These are phyloP conservation scores for Earliella scabrosa DNA, from an alignment of 1,284 basidiomycete genomes.

Conservation along the genomic window DNA sequence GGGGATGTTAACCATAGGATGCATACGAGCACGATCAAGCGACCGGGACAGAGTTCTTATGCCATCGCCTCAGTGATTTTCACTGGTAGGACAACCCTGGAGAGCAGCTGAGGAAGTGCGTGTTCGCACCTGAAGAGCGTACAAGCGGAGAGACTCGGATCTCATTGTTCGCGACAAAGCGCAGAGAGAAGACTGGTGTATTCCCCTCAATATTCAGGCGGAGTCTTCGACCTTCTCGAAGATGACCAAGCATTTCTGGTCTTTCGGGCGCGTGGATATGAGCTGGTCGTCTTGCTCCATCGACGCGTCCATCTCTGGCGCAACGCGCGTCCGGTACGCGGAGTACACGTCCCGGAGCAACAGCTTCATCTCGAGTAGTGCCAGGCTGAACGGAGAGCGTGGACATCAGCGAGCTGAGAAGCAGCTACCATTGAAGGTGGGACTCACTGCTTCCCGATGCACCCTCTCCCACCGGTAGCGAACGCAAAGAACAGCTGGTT, in stretches of 20 bases:
- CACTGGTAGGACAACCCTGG: no score
- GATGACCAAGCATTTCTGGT: conserved; percentile 24
- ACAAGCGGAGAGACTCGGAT: no score
- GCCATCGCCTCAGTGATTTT: no score
- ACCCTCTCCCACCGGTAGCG: conserved; percentile 28
- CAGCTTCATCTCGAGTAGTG: conserved; percentile 32
- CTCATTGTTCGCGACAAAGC: no score
- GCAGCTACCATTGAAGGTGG: no score
- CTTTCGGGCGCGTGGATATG: conserved; percentile 28
- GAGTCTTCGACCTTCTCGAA: conserved; percentile 21
- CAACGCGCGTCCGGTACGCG: conserved; percentile 24
- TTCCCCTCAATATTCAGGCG: no score
- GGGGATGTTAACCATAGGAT: no score
- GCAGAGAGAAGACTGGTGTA: no score
- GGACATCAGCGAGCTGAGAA: background rate
- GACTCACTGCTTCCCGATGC: conserved; percentile 32
- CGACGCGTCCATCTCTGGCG: conserved; percentile 26
- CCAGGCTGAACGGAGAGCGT: conserved; percentile 23
- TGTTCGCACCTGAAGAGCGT: no score
- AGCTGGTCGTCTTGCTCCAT: conserved; percentile 31
- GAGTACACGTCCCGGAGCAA: conserved; percentile 28
- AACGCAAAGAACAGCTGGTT: conserved; percentile 33
- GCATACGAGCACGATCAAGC: no score
- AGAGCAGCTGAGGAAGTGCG: no score
- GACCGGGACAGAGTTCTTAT: no score